Evolutionary conservation across 257 asterid species (phyloP).

Genomic region (Linderniella brevidens): DNA sequence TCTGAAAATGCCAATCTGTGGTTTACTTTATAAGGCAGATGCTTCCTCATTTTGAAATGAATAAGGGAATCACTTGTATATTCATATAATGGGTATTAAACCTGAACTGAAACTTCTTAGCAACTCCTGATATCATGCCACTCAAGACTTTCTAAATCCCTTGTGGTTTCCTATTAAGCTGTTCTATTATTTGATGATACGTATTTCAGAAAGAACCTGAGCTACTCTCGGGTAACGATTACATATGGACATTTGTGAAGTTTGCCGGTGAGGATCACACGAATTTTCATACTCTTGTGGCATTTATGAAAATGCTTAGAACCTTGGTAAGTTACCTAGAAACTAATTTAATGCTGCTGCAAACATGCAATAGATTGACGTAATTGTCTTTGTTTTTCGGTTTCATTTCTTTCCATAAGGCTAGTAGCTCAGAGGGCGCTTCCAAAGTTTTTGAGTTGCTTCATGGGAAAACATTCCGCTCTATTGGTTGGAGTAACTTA

Average conservation of each 20-base stretch:
- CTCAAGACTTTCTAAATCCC: no score
- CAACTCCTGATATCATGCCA: no score
- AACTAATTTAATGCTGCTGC: background rate
- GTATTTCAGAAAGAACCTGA: slow-evolving; percentile 77
- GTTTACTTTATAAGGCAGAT: background rate
- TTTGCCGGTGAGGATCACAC: slow-evolving; percentile 96
- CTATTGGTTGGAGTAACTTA: slow-evolving; percentile 84
- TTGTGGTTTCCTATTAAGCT: no score
- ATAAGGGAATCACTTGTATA: no score
- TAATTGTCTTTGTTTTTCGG: slow-evolving; percentile 9
- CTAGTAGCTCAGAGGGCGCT: slow-evolving; percentile 76
- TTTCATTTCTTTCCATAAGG: slow-evolving; percentile 36
- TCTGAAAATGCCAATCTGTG: background rate
- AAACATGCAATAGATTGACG: background rate
- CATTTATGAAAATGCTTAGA: slow-evolving; percentile 84
- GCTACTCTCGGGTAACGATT: slow-evolving; percentile 79
- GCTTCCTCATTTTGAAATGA: background rate
- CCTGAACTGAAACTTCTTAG: no score
- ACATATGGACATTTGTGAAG: slow-evolving; percentile 91
- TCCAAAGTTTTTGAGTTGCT: slow-evolving; percentile 88
- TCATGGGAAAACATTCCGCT: slow-evolving; percentile 72
- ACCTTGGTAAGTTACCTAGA: slow-evolving; percentile 51
- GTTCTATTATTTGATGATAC: slow-evolving; percentile 9
- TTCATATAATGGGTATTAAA: no score
- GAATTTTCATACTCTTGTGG: slow-evolving; percentile 77